Base-by-base conservation (phyloP, 2,329 filamentous ascomycete species). In the Fusarium hainanense region DNA sequence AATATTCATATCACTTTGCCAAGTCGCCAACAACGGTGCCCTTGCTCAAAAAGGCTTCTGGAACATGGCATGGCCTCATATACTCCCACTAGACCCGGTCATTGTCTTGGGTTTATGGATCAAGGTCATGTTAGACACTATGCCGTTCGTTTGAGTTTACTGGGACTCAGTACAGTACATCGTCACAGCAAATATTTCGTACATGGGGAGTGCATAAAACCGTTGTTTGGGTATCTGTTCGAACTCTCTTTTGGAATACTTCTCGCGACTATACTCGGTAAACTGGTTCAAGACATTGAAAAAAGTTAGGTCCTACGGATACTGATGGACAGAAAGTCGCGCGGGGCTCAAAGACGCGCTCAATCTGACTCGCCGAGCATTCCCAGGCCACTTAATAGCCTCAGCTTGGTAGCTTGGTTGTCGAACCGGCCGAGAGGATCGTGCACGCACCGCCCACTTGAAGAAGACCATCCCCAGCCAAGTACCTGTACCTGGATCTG, bases 311-410 rank as follows among this genome's bases (percentile, higher is more conserved):
- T 37, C 9, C 30, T 37, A 43, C 41, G 20, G 6, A 52, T 51
- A 43, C 41, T 25, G 8, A 52, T 21, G 61, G 68, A 47, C 52
- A 70, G 47, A 42, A 58, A 52, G 50, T 56, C 60, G 63, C 25
- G 37, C 63, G 8, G 54, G 62, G 43, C 63, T 75, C 69, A 75
- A 75, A 70, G 54, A 58, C 74, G 71, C 73, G 73, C 73, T 74
- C 54, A 52, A 73, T 75, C 67, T 74, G 60, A 71, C 69, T 75
- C 71, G 69, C 73, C 67, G 58, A 55, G 64, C 58, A 50, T 63
- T 59, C 50, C 28, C 66, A 63, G 50, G 48, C 57, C 50, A 55
- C 65, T 62, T 58, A 54, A 63, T 62, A 63, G 55, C 50, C 49
- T 66, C 57, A 50, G 58, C 58, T 57, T 55, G 49, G 62, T 55